Evolutionary conservation across 2,329 filamentous ascomycete species (phyloP).

Genomic region (Arthrinium puccinioides): DNA sequence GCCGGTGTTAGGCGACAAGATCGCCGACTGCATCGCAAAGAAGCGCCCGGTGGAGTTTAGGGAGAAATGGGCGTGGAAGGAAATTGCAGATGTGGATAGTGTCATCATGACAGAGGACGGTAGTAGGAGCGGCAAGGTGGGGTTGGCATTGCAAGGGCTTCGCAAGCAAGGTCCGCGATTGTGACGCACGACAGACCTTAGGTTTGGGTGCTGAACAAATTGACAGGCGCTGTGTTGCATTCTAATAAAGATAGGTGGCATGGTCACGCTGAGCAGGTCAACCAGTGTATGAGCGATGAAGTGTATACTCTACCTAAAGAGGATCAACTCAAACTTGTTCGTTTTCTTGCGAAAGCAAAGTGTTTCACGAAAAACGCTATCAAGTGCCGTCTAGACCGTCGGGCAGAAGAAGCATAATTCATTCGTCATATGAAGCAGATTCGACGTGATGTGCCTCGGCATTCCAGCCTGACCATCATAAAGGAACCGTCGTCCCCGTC

Average conservation of each 20-base stretch:
- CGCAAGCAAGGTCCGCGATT: conserved; percentile 13
- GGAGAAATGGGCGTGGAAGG: conserved; percentile 58
- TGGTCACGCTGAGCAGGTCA: no score
- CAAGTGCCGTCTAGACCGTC: not conserved
- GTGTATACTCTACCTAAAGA: no score
- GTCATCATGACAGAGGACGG: conserved; percentile 45
- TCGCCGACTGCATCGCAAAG: conserved; percentile 47
- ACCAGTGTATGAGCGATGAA: no score
- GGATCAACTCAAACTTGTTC: no score
- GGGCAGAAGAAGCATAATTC: conserved; percentile 1
- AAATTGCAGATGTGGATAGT: conserved; percentile 33
- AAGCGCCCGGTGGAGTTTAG: conserved; percentile 42
- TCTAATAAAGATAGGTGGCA: no score
- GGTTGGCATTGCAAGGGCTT: conserved; percentile 37
- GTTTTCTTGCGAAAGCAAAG: no score
- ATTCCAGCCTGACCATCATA: conserved; percentile 2
- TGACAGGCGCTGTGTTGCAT: no score
- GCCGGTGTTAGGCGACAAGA: conserved; percentile 56
- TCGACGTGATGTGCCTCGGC: not conserved
- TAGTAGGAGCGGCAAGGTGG: conserved; percentile 40
- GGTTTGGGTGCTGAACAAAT: not conserved
- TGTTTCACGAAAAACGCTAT: no score
- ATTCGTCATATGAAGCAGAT: not conserved
- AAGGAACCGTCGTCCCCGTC: not conserved
- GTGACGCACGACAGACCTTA: not conserved